Conservation (phyloP, 306 rosid genomes). For the Arachis stenosperma region DNA sequence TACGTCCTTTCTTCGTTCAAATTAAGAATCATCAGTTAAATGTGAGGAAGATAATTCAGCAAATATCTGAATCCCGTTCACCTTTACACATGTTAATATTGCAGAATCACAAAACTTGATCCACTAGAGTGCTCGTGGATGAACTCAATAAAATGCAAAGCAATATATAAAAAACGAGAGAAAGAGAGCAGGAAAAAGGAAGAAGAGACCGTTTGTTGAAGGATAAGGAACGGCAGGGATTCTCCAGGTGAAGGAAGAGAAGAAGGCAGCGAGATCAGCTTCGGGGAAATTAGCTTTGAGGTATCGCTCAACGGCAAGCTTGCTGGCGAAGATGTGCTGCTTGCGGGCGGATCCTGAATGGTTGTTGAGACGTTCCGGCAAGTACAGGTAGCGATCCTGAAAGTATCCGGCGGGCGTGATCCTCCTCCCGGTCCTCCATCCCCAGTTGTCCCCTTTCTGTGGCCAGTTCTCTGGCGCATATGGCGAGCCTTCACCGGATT, state of each 20-base stretch:
- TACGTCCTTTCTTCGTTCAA: neutral
- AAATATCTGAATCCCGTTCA: neutral
- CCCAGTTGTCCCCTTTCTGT: conserved; percentile 73
- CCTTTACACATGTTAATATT: too few species aligned
- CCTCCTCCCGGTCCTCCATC: conserved; percentile 82
- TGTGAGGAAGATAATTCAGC: neutral
- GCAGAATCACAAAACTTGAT: too few species aligned
- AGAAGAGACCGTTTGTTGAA: conserved; percentile 50
- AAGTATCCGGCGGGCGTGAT: conserved; percentile 52
- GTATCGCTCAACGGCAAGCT: conserved; percentile 69
- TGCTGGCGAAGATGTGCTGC: conserved; percentile 63
- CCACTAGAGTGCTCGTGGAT: too few species aligned
- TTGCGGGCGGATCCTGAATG: conserved; percentile 9
- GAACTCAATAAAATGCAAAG: neutral
- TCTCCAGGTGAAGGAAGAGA: conserved; percentile 77
- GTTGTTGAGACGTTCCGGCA: conserved; percentile 50
- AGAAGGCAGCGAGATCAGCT: conserved; percentile 54
- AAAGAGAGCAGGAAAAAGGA: neutral
- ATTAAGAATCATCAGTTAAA: neutral
- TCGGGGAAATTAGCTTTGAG: conserved; percentile 51
- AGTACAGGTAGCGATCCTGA: conserved; percentile 80
- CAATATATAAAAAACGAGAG: neutral
- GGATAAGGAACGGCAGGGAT: conserved; percentile 56
- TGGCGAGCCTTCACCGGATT: conserved; percentile 74
- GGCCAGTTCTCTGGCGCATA: conserved; percentile 94